Percentiles rank a stretch among this genome's conserved stretches.
phyloP scores from a whole-genome alignment of 2,329 filamentous ascomycete species.

The Claviceps spartinae region DNA sequence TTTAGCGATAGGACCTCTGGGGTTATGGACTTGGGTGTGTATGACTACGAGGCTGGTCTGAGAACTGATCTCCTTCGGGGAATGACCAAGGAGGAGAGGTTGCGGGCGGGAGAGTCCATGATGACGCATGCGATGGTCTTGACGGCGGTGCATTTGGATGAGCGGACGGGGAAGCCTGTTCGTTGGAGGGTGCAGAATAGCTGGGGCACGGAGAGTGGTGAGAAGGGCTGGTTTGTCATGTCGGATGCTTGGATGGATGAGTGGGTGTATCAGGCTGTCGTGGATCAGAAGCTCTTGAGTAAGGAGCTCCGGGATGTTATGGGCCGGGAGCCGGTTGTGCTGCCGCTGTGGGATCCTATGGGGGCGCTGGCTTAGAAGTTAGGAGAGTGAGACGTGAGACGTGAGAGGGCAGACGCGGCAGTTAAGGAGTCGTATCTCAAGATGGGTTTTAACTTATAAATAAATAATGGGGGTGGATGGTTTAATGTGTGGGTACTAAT shows the following conservation, averaged over 20 bases:
- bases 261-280: conserved; percentile 76
- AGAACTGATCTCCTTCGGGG: conserved; percentile 58
- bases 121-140: conserved; percentile 95
- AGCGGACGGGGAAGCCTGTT: conserved; percentile 45
- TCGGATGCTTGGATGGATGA: conserved; percentile 66
- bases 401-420: no score
- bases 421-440: no score
- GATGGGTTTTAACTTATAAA: no score
- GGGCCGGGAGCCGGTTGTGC: conserved; percentile 52
- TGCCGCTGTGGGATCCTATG: conserved; percentile 74
- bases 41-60: conserved; percentile 75
- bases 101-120: conserved; percentile 59
- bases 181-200: conserved; percentile 82
- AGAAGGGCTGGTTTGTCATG: conserved; percentile 84
- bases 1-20: conserved; percentile 55
- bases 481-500: no score
- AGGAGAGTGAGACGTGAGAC: no score
- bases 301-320: conserved; percentile 57
- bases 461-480: no score
- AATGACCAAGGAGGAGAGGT: conserved; percentile 61
- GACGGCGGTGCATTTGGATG: conserved; percentile 68
- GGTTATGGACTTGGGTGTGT: conserved; percentile 67
- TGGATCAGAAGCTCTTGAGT: conserved; percentile 56
- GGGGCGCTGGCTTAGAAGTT: conserved; percentile 55
- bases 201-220: conserved; percentile 55